Evolutionary conservation across 768 basidiomycete species (phyloP).

Genomic region (Auricularia cornea): DNA sequence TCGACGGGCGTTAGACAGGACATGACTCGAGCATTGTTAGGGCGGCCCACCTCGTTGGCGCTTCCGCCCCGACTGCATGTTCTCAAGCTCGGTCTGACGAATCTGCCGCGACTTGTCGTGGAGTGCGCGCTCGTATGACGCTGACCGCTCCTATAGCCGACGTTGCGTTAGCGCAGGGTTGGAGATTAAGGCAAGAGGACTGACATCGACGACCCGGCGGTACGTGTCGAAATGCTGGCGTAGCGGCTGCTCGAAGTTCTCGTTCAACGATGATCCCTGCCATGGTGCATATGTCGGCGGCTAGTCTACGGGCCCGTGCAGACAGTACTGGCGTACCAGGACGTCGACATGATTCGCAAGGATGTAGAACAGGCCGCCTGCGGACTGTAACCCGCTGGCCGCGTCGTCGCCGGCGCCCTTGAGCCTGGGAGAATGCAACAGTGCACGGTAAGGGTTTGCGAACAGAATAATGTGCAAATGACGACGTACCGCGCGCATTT

Average conservation of each 20-base stretch:
- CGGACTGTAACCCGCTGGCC: constrained; percentile 74
- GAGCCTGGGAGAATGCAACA: constrained; percentile 33
- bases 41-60: constrained; percentile 71
- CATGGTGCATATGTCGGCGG: constrained; percentile 3
- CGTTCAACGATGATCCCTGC: constrained; percentile 81
- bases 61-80: constrained; percentile 53
- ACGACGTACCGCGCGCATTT: constrained; percentile 68
- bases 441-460: background rate
- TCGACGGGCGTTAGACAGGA: constrained; percentile 8
- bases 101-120: constrained; percentile 80
- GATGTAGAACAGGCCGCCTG: constrained; percentile 83
- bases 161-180: constrained; percentile 1
- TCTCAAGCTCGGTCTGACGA: constrained; percentile 74
- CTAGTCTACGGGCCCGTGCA: constrained; percentile 5
- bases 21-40: background rate
- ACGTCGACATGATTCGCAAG: constrained; percentile 91
- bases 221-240: constrained; percentile 80
- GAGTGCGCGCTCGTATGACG: constrained; percentile 72
- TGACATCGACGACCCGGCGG: constrained; percentile 59
- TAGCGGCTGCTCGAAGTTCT: constrained; percentile 82
- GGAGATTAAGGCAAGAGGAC: constrained; percentile 15
- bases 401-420: constrained; percentile 76
- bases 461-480: no score
- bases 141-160: constrained; percentile 67
- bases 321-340: constrained; percentile 48